Base-by-base conservation (phyloP, 331 rosid genomes). In the Acacia pycnantha region DNA sequence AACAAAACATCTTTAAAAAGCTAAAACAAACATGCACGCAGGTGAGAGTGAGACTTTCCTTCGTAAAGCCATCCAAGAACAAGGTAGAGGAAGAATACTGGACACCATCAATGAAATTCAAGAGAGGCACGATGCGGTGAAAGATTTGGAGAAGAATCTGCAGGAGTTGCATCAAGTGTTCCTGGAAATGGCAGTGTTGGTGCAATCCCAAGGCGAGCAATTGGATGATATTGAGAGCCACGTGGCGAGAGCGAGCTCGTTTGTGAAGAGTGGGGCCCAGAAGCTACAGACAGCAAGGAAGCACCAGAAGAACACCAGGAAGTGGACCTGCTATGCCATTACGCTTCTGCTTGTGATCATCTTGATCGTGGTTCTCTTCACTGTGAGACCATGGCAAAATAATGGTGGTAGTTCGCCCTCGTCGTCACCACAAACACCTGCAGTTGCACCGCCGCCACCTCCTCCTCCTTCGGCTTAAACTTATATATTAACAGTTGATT, bases 181-280 rank as follows among this genome's bases (percentile, higher is more conserved):
- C 82, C 33, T 91, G 81, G 95, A 91, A 89, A 91, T 91, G 93
- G 88, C 95, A 5, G 95, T 91, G n/a, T 77, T 91, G 85, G 93
- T 91, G 19, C 85, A 91, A 61, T 91, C 91, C 1, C 95, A 91
- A 53, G 95, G 95, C 3, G 91, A 91, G 88, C 93, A 91, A 79
- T 77, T 91, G 22, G 91, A 91, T 59, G 88, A 91, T 82, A 91
- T 91, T 2, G 95, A 91, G 78, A 82, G 84, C 89, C 90, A 91
- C 24, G 89, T 91, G 76, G 77, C 50, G 35, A 80, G 95, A 26
- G 93, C 95, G 24, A 86, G 71, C 76, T 91, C 95, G 5, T 89
- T 79, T 62, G 93, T 91, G 2, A 77, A 87, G 70, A 67, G 82
- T 0, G 95, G 93, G 6, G 81, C 91, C 0, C 85, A 82, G 81